A percentile compares a stretch with the other conserved stretches of the same genome.
These are phyloP conservation scores for Torulaspora globosa DNA, from an alignment of 1,139 yeast species.

Conservation along the genomic window DNA sequence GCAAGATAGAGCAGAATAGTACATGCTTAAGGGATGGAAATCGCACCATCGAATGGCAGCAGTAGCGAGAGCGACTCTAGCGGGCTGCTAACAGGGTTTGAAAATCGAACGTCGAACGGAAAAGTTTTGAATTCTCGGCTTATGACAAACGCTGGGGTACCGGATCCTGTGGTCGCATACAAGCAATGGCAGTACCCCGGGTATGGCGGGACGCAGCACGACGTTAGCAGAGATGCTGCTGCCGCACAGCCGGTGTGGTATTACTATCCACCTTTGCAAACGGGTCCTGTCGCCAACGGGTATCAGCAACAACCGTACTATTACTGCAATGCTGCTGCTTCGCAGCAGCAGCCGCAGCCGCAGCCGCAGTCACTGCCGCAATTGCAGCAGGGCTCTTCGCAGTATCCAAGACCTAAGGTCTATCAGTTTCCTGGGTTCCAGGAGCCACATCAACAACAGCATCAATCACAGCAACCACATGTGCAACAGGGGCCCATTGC, in stretches of 20 bases:
- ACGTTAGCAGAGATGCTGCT: constrained; percentile 1
- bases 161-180: constrained; percentile 1
- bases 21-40: constrained; percentile 2
- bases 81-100: background rate
- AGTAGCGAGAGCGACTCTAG: constrained; percentile 10
- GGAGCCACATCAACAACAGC: constrained; percentile 10
- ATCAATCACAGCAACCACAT: constrained; percentile 17
- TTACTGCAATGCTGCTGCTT: constrained; percentile 4
- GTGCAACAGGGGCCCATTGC: constrained; percentile 15
- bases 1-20: background rate
- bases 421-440: constrained; percentile 18
- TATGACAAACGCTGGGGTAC: background rate
- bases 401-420: constrained; percentile 12
- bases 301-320: constrained; percentile 9
- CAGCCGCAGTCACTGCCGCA: constrained; percentile 1
- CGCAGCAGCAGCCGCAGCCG: constrained; percentile 7
- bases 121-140: constrained; percentile 4
- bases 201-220: background rate
- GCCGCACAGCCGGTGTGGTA: constrained; percentile 4
- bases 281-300: constrained; percentile 3
- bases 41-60: constrained; percentile 7
- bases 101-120: constrained; percentile 1
- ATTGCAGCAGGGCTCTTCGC: constrained; percentile 4
- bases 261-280: constrained; percentile 9
- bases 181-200: constrained; percentile 9